phyloP scores from a whole-genome alignment of 169 alveolate genomes.

The Plasmodium cynomolgi region DNA sequence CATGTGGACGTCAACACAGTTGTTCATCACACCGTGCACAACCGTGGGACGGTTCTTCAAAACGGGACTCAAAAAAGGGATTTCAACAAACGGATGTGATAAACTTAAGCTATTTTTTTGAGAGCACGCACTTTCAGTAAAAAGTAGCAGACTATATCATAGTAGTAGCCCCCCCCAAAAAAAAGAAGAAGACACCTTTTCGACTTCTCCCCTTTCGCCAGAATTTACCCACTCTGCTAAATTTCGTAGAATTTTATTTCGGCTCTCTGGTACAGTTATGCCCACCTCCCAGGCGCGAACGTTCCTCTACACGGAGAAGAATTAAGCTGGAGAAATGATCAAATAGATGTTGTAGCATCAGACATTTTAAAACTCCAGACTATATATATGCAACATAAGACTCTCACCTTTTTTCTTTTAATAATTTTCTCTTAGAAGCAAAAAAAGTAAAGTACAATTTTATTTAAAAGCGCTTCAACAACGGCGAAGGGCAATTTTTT shows the following conservation, averaged over 20 bases:
- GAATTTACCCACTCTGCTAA: not conserved
- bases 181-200: not conserved
- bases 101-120: not conserved
- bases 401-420: not conserved
- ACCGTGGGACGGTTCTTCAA: not conserved
- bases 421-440: not conserved
- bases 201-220: not conserved
- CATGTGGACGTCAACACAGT: not conserved
- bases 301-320: not conserved
- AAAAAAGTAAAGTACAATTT: not conserved
- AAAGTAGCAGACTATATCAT: not conserved
- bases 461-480: not conserved
- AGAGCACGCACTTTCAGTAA: not conserved
- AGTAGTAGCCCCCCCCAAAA: not conserved
- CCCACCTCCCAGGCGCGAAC: not conserved
- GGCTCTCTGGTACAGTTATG: not conserved
- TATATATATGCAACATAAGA: not conserved
- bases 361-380: not conserved
- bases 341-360: not conserved
- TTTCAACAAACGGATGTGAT: not conserved
- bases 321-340: not conserved
- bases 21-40: not conserved
- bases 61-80: not conserved
- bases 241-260: not conserved
- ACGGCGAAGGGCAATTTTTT: not conserved